A percentile compares a stretch with the other conserved stretches of the same genome.
Conservation (phyloP, 192 early-diverging fungal species). For the Backusella tarrabulga region DNA sequence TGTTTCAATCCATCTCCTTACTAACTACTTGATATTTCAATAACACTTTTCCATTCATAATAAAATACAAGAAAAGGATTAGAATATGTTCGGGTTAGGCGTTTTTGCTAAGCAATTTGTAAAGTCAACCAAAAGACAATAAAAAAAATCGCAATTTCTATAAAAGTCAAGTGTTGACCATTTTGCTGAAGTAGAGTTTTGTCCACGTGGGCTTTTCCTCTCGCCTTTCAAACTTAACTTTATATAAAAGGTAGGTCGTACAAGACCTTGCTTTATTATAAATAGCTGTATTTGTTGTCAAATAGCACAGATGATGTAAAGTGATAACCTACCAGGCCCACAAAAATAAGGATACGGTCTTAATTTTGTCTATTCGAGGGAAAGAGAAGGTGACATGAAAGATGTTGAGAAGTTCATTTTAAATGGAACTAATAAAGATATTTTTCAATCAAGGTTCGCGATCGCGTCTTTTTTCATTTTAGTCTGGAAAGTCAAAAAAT, state of each 20-base stretch:
- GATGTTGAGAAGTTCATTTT: background rate
- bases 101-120: background rate
- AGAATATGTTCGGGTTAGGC: background rate
- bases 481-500: background rate
- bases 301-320: background rate
- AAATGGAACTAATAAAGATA: background rate
- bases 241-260: background rate
- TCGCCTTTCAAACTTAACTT: background rate
- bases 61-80: background rate
- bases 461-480: background rate
- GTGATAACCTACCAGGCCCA: background rate
- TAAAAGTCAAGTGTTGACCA: background rate
- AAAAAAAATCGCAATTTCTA: background rate
- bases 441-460: background rate
- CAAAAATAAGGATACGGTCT: background rate
- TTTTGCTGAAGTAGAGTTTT: background rate
- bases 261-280: background rate
- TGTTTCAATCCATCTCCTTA: background rate
- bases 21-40: background rate
- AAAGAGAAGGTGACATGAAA: too few species aligned
- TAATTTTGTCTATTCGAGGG: too few species aligned
- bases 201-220: background rate
- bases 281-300: background rate
- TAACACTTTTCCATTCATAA: background rate
- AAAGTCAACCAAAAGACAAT: background rate